Conservation (phyloP, 2,329 filamentous ascomycete species). For the Ascochyta rabiei region DNA sequence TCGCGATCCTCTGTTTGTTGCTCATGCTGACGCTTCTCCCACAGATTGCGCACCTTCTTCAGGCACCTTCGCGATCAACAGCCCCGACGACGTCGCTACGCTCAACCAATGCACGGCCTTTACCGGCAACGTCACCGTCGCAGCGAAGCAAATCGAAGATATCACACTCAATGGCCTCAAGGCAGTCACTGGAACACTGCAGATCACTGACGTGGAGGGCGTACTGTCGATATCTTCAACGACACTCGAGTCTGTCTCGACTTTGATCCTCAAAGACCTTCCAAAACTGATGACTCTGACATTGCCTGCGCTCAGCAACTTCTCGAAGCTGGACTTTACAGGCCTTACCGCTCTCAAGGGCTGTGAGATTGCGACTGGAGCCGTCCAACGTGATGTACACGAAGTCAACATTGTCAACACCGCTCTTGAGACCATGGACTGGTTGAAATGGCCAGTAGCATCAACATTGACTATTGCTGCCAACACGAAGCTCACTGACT, state of each 20-base stretch:
- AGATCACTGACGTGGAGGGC: conserved; percentile 16
- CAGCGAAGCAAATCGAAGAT: conserved; percentile 21
- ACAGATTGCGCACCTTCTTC: conserved; percentile 24
- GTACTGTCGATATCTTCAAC: conserved; percentile 25
- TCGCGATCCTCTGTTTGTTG: neutral
- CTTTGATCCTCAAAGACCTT: conserved; percentile 24
- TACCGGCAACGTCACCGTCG: conserved; percentile 25
- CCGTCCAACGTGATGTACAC: conserved; percentile 17
- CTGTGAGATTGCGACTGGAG: conserved; percentile 17
- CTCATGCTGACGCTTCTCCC: conserved; percentile 1
- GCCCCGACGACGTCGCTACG: conserved; percentile 19
- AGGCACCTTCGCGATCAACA: conserved; percentile 23
- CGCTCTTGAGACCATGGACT: conserved; percentile 24
- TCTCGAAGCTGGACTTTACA: conserved; percentile 19
- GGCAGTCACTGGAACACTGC: conserved; percentile 19
- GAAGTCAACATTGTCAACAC: conserved; percentile 27
- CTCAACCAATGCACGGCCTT: conserved; percentile 24
- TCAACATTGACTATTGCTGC: conserved; percentile 20
- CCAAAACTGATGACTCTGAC: conserved; percentile 24
- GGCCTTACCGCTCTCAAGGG: conserved; percentile 17
- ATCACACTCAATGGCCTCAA: conserved; percentile 25
- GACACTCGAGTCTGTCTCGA: conserved; percentile 16
- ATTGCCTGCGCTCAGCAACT: conserved; percentile 24
- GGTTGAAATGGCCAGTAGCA: conserved; percentile 30
- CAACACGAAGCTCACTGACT: conserved; percentile 21